These are phyloP conservation scores for Aureobasidium melanogenum DNA, from an alignment of 2,329 filamentous ascomycete genomes.

Conservation along the genomic window DNA sequence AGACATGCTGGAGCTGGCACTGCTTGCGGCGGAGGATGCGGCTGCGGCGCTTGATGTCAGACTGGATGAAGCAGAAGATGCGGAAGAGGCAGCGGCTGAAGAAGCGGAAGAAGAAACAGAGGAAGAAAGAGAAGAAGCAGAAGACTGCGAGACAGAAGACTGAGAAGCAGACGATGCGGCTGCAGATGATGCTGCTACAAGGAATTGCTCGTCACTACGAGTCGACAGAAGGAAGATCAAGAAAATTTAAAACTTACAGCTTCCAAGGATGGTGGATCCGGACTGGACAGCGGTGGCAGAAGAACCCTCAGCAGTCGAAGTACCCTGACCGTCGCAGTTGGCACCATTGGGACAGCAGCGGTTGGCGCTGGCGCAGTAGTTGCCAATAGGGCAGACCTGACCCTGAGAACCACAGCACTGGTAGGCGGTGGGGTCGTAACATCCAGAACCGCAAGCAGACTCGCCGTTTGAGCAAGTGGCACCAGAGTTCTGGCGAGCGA, in stretches of 20 bases:
- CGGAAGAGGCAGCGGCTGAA: neutral
- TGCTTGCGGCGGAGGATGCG: slow-evolving; percentile 4
- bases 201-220: neutral
- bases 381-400: neutral
- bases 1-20: neutral
- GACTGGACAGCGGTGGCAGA: neutral
- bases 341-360: slow-evolving; percentile 1
- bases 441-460: slow-evolving; percentile 2
- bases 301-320: neutral
- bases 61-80: neutral
- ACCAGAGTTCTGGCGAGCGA: neutral
- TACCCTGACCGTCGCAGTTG: slow-evolving; percentile 11
- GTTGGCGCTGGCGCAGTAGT: neutral
- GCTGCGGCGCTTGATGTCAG: slow-evolving; percentile 6
- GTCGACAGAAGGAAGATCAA: neutral
- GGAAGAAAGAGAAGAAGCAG: neutral
- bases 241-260: slow-evolving; percentile 3
- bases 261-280: slow-evolving; percentile 7
- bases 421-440: slow-evolving; percentile 9
- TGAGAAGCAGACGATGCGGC: neutral
- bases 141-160: slow-evolving; percentile 1
- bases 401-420: neutral
- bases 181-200: neutral
- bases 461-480: slow-evolving; percentile 1
- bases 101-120: neutral